Evolutionary conservation across 257 asterid species (phyloP), one percentile per base, ranked within the genome.

Genomic region (Paulownia fortunei): DNA sequence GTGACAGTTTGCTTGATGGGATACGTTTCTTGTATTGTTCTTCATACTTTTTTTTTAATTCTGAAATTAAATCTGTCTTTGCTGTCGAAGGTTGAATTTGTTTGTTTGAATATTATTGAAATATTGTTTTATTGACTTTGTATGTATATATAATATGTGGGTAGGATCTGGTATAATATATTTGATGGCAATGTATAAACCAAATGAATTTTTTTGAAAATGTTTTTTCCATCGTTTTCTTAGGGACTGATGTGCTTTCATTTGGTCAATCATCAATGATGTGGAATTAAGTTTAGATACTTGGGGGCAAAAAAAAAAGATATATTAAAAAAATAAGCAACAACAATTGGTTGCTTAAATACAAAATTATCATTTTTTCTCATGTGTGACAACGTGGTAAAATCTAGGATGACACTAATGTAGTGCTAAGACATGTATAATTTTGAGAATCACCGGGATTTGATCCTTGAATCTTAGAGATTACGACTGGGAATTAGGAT

Each of bases 381-480:
- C 3, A 23, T 34, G 13, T 34, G 76, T 19, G 67, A 34, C 39
- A 72, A 54, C 55, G 66, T 19, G 76, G 64, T 52, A 70, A 49
- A 47, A 52, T 7, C 13, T 46, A 21, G 61, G 3, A 11, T 21
- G 23, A 42, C n/a, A 34, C 27, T 34, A 47, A 34, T 32, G 62
- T 65, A 73, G 69, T 68, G 68, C 54, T 67, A 51, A 58, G 68
- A 74, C 78, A 70, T 81, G 78, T 61, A 54, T 41, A 61, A 52
- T 81, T 52, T 13, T 49, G 24, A 69, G 55, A 59, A 81, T 81
- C 74, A 69, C 39, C 5, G 19, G 34, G 81, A 81, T 80, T 37
- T 60, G 77, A 69, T 80, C 64, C 79, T 55, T 80, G 3, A 39
- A 80, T 80, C 79, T 19, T 65, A 32, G 37, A 65, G 71, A 80